Base-by-base conservation (phyloP, 768 basidiomycete genomes). In the Naematelia encephala region DNA sequence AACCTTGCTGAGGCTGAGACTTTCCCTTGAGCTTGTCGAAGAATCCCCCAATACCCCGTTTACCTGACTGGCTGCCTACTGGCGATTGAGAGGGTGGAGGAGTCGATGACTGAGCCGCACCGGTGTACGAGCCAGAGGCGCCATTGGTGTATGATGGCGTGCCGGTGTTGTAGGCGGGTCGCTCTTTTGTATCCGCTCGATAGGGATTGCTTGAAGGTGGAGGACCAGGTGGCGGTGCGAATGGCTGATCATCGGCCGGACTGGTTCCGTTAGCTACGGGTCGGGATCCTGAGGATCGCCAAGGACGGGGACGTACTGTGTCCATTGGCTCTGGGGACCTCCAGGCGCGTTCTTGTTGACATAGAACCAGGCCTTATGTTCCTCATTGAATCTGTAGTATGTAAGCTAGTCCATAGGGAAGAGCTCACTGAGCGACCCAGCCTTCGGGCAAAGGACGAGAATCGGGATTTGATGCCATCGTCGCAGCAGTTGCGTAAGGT, bases 361-460 rank as follows among this genome's bases (percentile, higher is more conserved):
- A 56, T 74, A 74, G 56, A 74, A 74, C 72, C 72, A 74, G 0
- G 70, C 46, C 47, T 74, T 67, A 60, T 74, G 57, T 14, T 69
- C 61, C 28, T 65, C 63, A 60, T 72, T 69, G 60, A 67, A 72
- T 39, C 70, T 71, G 45, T 27, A 27, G 11, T n/a, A n/a, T n/a
- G n/a, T n/a, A n/a, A n/a, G n/a, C n/a, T n/a, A n/a, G 49, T 16
- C 22, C 22, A 50, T n/a, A 50, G 28, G 49, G 4, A 14, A 19
- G 16, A 29, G 57, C 69, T 59, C 50, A 74, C 72, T 74, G 72
- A 13, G 60, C 50, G 19, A 71, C 55, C 72, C 72, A 74, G 11
- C 72, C 72, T 10, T 69, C 65, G 14, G 72, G 69, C 12, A 74
- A 59, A 16, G 67, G 60, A 57, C 72, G 34, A 5, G 63, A 56